Base-by-base conservation (phyloP, 306 rosid species). In the Pterocarpus santalinus region DNA sequence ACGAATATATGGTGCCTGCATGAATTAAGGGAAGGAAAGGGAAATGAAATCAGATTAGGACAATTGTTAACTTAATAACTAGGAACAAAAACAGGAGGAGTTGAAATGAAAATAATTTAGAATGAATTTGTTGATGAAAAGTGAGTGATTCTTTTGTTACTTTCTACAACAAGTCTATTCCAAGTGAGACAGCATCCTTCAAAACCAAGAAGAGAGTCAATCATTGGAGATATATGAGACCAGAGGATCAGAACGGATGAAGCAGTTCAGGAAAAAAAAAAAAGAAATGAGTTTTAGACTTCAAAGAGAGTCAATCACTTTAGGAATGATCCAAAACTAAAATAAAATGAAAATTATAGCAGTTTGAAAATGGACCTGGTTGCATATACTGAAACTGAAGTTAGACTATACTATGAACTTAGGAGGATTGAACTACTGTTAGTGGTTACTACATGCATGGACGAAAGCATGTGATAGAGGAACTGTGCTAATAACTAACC, bases 1-100 rank as follows among this genome's bases (percentile, higher is more conserved):
- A 65, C 86, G 90, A 64, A 65, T 56, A 43, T 68, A 87, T 11
- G 78, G 77, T 69, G 81, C 90, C 94, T 91, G 81, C 83, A 73
- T 38, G 8, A 57, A 22, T 22, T 22, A 22, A 22, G 28, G 28
- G 28, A 1, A 22, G 28, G 28, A 22, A 22, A 22, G 1, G 28
- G 28, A 22, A 22, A 22, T 22, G 28, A 22, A 22, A 22, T 22
- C 28, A 22, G 28, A 22, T 6, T 39, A 35, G 36, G 56, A 38
- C n/a, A 39, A 10, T 1, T 36, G 7, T 44, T 35, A 7, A 32
- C 15, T 22, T 22, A 22, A 22, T 22, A 22, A 22, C 28, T 22
- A 22, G 28, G 28, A 22, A 22, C 28, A 22, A 34, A 70, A 51
- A 51, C 3, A 55, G 61, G 4, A 66, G 2, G 30, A 51, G 32